Base-by-base conservation (phyloP, 2,329 filamentous ascomycete genomes). In the Beauveria rudraprayagi region DNA sequence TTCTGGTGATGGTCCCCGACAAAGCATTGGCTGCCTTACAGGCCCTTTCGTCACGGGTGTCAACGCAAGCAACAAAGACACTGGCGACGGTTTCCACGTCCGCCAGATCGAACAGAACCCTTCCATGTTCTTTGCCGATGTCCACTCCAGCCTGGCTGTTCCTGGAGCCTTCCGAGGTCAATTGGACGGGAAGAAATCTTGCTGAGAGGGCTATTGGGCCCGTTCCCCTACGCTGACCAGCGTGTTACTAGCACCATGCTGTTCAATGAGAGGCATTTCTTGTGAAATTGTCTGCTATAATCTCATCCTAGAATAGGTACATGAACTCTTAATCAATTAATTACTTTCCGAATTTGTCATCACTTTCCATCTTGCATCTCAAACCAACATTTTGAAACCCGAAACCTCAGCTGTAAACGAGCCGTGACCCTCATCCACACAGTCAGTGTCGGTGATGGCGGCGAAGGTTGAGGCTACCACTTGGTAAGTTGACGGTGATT, bases 161-260 rank as follows among this genome's bases (percentile, higher is more conserved):
- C 75, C 78, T 34, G 81, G 82, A 62, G 82, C 80, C 56, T 76
- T 81, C 40, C 73, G 82, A 61, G 82, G 80, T 8, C 81, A 84
- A 69, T 66, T 80, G 54, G 70, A 62, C 59, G 61, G 64, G 48
- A 53, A 62, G 56, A 50, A 60, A 1, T 46, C 24, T 19, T 60
- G 58, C 30, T 60, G 48, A n/a, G 19, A 41, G 10, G 24, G 14
- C 17, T 24, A 2, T 34, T 22, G 3, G 3, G 51, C 19, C 8
- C 28, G 19, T 30, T 7, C 1, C 1, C 34, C 34, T 37, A 11
- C 5, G 11, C 34, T 37, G 3, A 37, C 34, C 34, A 14, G 34
- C 11, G 34, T 37, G 2, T 14, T 37, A 37, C 34, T 37, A 37
- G 34, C 34, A 37, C 34, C 5, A 16, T 5, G 34, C 34, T 6